A percentile compares a stretch with the other conserved stretches of the same genome.
Evolutionary conservation across 495 filamentous ascomycete species (phyloP).

Genomic region (Trichoderma orchidacearum): DNA sequence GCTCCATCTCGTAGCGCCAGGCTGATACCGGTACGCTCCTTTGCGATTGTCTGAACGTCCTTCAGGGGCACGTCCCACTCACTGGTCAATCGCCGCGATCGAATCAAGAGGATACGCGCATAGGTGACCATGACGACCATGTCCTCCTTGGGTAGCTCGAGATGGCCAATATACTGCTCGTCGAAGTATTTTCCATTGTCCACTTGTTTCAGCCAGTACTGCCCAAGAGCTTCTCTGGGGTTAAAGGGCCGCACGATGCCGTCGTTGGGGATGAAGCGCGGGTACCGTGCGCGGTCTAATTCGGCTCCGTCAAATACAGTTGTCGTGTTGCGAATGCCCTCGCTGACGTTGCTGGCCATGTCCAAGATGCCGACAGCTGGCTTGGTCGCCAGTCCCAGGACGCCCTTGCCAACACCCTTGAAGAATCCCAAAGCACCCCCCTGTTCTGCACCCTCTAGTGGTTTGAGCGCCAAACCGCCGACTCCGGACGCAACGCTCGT

Average conservation of each 20-base stretch:
- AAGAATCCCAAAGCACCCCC: conserved; percentile 89
- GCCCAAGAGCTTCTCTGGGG: conserved; percentile 89
- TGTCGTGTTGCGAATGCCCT: conserved; percentile 95
- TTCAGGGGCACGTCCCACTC: conserved; percentile 96
- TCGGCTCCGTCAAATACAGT: conserved; percentile 94
- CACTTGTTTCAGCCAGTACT: conserved; percentile 96
- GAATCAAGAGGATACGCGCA: conserved; percentile 77
- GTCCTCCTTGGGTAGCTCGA: conserved; percentile 80
- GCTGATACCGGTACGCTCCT: conserved; percentile 88
- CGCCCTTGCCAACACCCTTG: conserved; percentile 92
- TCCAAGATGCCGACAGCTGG: conserved; percentile 95
- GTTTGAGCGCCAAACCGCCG: conserved; percentile 82
- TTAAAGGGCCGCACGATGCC: conserved; percentile 91
- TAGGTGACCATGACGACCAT: conserved; percentile 95
- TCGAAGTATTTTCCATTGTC: conserved; percentile 96
- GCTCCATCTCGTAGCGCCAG: conserved; percentile 77
- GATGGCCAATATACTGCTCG: conserved; percentile 91
- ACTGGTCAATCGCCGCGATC: conserved; percentile 64
- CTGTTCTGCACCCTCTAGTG: conserved; percentile 89
- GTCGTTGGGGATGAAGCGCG: conserved; percentile 81
- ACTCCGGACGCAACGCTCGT: conserved; percentile 86
- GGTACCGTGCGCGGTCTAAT: conserved; percentile 82
- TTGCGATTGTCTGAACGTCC: conserved; percentile 91
- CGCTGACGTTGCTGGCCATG: conserved; percentile 87
- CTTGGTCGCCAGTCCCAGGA: conserved; percentile 86